A percentile compares a stretch with the other conserved stretches of the same genome.
These are phyloP conservation scores for Botrytis porri DNA, from an alignment of 2,329 filamentous ascomycete genomes.

Conservation along the genomic window DNA sequence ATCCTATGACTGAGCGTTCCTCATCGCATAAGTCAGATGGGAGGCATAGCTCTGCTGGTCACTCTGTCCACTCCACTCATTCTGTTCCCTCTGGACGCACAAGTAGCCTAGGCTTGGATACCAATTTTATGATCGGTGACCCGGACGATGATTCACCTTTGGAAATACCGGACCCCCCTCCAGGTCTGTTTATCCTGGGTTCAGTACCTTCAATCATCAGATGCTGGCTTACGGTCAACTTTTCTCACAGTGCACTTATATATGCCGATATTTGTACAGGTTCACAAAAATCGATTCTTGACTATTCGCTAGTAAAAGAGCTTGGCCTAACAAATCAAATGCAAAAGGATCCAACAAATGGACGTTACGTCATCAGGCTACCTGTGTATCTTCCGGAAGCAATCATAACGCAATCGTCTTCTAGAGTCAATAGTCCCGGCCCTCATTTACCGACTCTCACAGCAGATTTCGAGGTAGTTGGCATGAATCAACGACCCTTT, in stretches of 20 bases:
- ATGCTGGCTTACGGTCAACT: slow-evolving; percentile 90
- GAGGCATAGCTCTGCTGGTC: slow-evolving; percentile 87
- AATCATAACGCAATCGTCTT: slow-evolving; percentile 72
- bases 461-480: slow-evolving; percentile 73
- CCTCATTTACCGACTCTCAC: slow-evolving; percentile 80
- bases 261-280: slow-evolving; percentile 93
- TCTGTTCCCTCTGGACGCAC: slow-evolving; percentile 76
- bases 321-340: slow-evolving; percentile 68
- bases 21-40: slow-evolving; percentile 96
- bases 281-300: slow-evolving; percentile 82
- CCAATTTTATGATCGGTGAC: slow-evolving; percentile 60
- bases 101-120: slow-evolving; percentile 84
- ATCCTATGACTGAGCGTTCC: slow-evolving; percentile 83
- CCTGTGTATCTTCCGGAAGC: slow-evolving; percentile 90
- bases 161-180: slow-evolving; percentile 72
- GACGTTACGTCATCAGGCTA: slow-evolving; percentile 67
- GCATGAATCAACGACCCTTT: slow-evolving; percentile 51
- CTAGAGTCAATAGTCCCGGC: slow-evolving; percentile 67
- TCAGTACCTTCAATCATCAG: slow-evolving; percentile 91
- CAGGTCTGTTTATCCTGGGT: slow-evolving; percentile 80
- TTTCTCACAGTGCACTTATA: slow-evolving; percentile 82
- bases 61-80: slow-evolving; percentile 67
- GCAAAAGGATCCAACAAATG: slow-evolving; percentile 59
- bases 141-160: slow-evolving; percentile 67
- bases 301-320: slow-evolving; percentile 69